Percentiles rank a stretch among this genome's conserved stretches.
Evolutionary conservation across 345 rosid species (phyloP).

Genomic region (Linum trigynum): DNA sequence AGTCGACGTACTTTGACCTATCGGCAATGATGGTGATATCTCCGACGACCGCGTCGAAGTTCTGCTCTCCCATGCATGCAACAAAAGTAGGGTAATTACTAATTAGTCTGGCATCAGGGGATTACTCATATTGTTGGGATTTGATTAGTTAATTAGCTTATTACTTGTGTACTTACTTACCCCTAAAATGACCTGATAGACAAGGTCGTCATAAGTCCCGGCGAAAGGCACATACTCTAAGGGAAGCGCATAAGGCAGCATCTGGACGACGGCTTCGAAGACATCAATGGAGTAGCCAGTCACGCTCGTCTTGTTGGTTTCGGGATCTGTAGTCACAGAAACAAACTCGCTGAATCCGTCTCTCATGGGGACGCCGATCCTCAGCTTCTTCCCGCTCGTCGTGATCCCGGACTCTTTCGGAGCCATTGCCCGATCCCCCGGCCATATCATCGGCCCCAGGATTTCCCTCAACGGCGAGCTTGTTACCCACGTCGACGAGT

Average conservation of each 20-base stretch:
- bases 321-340: conserved; percentile 4
- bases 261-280: conserved; percentile 22
- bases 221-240: conserved; percentile 16
- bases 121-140: too few species aligned
- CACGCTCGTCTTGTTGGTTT: neutral
- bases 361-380: conserved; percentile 29
- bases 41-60: conserved; percentile 13
- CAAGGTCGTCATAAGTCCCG: conserved; percentile 22
- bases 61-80: neutral
- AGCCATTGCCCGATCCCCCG: conserved; percentile 9
- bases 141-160: too few species aligned
- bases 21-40: conserved; percentile 12
- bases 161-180: neutral
- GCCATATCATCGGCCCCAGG: conserved; percentile 16
- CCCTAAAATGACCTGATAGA: conserved; percentile 13
- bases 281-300: conserved; percentile 31
- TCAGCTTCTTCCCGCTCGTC: conserved; percentile 18
- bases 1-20: conserved; percentile 34
- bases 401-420: conserved; percentile 22
- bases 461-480: neutral
- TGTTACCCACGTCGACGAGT: neutral
- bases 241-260: conserved; percentile 11
- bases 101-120: too few species aligned
- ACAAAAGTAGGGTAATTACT: neutral
- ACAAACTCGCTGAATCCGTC: conserved; percentile 27